These are phyloP conservation scores for Phytophthora uliginosa DNA, from an alignment of 352 stramenopile species.

Conservation along the genomic window DNA sequence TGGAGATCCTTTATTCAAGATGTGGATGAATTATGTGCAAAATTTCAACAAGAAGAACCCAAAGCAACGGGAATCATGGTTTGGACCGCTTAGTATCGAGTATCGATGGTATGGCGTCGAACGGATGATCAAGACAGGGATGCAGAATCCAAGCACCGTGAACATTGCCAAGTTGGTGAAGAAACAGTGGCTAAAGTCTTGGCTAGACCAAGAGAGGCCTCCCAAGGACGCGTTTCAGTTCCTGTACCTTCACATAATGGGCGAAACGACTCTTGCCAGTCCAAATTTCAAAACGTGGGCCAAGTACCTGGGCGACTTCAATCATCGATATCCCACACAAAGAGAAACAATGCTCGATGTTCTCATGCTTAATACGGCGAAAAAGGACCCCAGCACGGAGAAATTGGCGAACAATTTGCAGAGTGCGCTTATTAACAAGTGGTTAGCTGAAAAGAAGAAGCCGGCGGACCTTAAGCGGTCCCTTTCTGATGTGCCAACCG, in stretches of 20 bases:
- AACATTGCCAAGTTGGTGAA: background rate
- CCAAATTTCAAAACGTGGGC: conserved; percentile 4
- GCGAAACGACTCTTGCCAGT: background rate
- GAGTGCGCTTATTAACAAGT: background rate
- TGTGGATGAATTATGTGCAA: background rate
- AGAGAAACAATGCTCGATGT: background rate
- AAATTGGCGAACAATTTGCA: background rate
- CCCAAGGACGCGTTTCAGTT: background rate
- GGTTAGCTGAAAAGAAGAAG: background rate
- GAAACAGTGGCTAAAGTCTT: background rate
- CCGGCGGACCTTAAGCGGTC: too few species aligned
- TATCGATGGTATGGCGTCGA: background rate
- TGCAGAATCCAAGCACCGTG: background rate
- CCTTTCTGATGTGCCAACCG: too few species aligned
- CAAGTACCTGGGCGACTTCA: background rate
- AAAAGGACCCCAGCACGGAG: background rate
- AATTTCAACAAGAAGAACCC: background rate
- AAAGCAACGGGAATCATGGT: background rate
- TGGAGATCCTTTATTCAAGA: background rate
- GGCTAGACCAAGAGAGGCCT: background rate
- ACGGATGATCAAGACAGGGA: background rate
- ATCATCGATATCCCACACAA: background rate
- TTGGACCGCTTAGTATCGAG: background rate
- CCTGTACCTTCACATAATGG: background rate
- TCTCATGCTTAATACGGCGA: background rate